Conservation (phyloP, 139 green algal species). For the Chlamydomonas urium region DNA sequence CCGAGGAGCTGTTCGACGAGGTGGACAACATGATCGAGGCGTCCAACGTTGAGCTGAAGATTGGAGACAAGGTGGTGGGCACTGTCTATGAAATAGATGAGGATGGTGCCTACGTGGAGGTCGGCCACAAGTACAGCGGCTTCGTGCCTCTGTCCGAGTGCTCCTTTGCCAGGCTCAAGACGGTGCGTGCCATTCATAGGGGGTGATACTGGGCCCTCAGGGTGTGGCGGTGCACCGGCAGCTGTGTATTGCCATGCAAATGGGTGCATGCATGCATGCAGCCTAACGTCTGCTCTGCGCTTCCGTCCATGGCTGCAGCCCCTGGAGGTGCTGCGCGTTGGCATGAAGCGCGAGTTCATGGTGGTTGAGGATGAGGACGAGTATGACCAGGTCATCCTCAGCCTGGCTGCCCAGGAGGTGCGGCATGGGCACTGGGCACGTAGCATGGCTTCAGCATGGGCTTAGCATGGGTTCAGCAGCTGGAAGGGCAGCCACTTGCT, state of each 20-base stretch:
- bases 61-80: constrained; percentile 63
- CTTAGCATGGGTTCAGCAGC: too few relatives aligned
- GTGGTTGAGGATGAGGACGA: constrained; percentile 75
- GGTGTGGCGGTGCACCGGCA: too few relatives aligned
- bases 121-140: constrained; percentile 86
- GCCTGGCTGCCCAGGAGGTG: constrained; percentile 74
- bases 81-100: constrained; percentile 75
- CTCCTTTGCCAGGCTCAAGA: constrained; percentile 62
- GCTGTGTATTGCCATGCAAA: too few relatives aligned
- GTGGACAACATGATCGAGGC: constrained; percentile 51
- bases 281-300: too few relatives aligned
- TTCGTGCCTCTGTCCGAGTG: constrained; percentile 76
- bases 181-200: too few relatives aligned
- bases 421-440: too few relatives aligned
- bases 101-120: constrained; percentile 87
- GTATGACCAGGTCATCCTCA: constrained; percentile 74
- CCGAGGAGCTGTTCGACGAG: constrained; percentile 42
- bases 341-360: constrained; percentile 79
- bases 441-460: too few relatives aligned
- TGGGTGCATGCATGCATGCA: too few relatives aligned
- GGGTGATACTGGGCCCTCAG: too few relatives aligned
- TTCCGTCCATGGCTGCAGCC: too few relatives aligned
- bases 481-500: too few relatives aligned
- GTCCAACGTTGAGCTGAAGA: constrained; percentile 44
- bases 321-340: constrained; percentile 60